These are phyloP conservation scores for Quercus gilva DNA, from an alignment of 306 rosid genomes.

Conservation along the genomic window DNA sequence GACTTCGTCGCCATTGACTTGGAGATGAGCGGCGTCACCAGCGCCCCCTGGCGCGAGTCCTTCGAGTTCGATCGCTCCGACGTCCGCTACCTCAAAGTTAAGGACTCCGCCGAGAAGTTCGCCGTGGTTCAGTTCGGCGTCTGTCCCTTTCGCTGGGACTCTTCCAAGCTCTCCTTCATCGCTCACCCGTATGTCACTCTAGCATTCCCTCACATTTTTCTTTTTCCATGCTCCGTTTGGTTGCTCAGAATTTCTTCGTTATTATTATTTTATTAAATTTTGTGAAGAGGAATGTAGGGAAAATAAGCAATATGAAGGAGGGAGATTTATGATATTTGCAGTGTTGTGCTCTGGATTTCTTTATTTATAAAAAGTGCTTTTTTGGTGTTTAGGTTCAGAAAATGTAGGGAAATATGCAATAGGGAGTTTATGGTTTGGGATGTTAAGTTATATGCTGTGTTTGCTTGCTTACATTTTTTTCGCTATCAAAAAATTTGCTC, in stretches of 20 bases:
- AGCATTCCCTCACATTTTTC: background rate
- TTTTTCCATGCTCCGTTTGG: no score
- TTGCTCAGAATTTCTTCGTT: no score
- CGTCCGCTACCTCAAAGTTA: slow-evolving; percentile 76
- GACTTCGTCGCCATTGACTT: slow-evolving; percentile 93
- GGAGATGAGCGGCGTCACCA: slow-evolving; percentile 90
- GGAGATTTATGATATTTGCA: no score
- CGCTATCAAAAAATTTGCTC: background rate
- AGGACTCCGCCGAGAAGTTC: slow-evolving; percentile 85
- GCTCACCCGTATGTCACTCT: slow-evolving; percentile 62
- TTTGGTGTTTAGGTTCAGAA: background rate
- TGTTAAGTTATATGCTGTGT: no score
- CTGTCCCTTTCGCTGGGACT: slow-evolving; percentile 92
- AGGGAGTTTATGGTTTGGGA: no score
- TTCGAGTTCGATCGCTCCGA: slow-evolving; percentile 80
- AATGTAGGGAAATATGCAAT: background rate
- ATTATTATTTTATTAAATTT: no score
- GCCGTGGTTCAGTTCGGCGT: slow-evolving; percentile 90
- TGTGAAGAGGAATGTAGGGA: no score
- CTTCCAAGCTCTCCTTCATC: slow-evolving; percentile 44
- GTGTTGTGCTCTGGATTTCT: no score
- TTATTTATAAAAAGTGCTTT: background rate
- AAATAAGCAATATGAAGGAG: no score
- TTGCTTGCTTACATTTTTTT: no score
- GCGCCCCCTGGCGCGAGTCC: slow-evolving; percentile 93